Evolutionary conservation across 805 yeast genomes (phyloP).

Genomic region (Candida broadrunensis): DNA sequence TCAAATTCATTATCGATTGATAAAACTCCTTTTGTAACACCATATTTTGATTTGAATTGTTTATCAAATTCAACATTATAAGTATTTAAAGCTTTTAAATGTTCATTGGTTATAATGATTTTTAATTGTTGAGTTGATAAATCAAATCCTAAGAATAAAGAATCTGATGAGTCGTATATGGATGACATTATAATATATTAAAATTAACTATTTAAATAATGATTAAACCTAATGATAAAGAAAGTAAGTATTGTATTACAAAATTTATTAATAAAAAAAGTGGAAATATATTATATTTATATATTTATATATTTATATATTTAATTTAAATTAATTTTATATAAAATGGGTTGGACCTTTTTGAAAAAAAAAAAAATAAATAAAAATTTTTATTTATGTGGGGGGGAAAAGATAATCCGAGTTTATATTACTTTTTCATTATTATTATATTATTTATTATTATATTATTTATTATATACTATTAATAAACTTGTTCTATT

Average conservation of each 20-base stretch:
- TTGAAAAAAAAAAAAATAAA: too few relatives aligned
- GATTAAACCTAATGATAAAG: background rate
- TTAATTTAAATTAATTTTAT: background rate
- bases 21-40: constrained; percentile 69
- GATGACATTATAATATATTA: too few relatives aligned
- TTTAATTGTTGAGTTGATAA: constrained; percentile 88
- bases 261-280: too few relatives aligned
- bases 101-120: constrained; percentile 58
- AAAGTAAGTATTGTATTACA: background rate
- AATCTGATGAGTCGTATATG: constrained; percentile 1
- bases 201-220: background rate
- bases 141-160: constrained; percentile 69
- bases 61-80: constrained; percentile 71
- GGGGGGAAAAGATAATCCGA: background rate
- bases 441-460: too few relatives aligned
- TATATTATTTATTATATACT: background rate
- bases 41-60: constrained; percentile 54
- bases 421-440: background rate
- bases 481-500: background rate
- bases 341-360: too few relatives aligned
- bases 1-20: constrained; percentile 38
- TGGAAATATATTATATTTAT: background rate
- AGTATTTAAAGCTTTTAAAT: constrained; percentile 51
- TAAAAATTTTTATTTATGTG: too few relatives aligned
- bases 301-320: background rate